Base-by-base conservation (phyloP, 176 grass and related monocot genomes). In the Zoysia japonica region DNA sequence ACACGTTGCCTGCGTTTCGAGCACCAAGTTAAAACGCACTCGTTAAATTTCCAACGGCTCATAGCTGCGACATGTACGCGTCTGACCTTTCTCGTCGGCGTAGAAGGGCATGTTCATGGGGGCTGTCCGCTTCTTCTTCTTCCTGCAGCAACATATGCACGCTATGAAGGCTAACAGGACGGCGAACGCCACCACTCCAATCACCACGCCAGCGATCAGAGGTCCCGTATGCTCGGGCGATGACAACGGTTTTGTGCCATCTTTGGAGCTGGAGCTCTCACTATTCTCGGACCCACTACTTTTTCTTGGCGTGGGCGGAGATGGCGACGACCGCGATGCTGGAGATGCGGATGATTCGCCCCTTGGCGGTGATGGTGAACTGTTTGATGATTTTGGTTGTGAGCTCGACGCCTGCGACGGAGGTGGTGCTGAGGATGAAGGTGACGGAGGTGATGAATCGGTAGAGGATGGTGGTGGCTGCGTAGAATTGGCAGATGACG, bases 51-150 rank as follows among this genome's bases (percentile, higher is more conserved):
- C 28, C 28, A 28, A 28, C 28, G 28, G 28, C 28, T 28, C 28
- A 28, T 28, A 28, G 28, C 28, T 28, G 28, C 28, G 28, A 28
- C 28, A 28, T 28, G 28, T 28, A 28, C 28, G 28, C 28, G 28
- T 28, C 28, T 28, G 1, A 82, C 80, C 82, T 56, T 79, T 85
- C 59, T 85, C 75, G 59, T 85, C 83, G 20, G 83, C 79, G 47
- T 57, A 85, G 75, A 78, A 85, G 9, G 83, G 59, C 40, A 85
- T 79, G 83, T 40, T 78, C 74, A 64, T 78, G 5, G 59, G 57
- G 5, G 59, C 10, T 17, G 67, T 40, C 11, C 14, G 45, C 11
- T 79, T 85, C 67, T 85, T 85, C 82, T 52, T 85, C 83, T 67
- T 85, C 68, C 6, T 72, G 20, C 16, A 46, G 83, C 76, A 79